Base-by-base conservation (phyloP, 1,139 yeast genomes). In the Spathaspora jeffriesii region DNA sequence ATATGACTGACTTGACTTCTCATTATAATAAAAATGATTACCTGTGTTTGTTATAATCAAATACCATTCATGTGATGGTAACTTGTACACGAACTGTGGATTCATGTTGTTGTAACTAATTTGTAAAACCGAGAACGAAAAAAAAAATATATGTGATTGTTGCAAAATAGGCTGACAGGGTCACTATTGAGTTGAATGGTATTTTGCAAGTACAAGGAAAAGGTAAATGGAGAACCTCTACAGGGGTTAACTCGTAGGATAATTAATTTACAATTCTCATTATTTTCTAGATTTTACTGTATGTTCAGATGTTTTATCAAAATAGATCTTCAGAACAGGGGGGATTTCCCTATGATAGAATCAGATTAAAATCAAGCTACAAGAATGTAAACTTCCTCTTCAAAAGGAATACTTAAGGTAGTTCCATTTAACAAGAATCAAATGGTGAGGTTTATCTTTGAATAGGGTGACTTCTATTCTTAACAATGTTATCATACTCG, bases 11-110 rank as follows among this genome's bases (percentile, higher is more conserved):
- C 52, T 52, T 15, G 56, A 50, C 1, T 27, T 40, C 11, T 50
- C 44, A 51, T 69, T 62, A 50, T 59, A 70, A 55, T 70, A 71
- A 49, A 70, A 71, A 51, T 71, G 77, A 18, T 49, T 41, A 0
- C 62, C 64, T 2, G 52, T 53, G 23, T 62, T 53, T 2, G 72
- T 67, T 15, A 71, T 46, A n/a, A 70, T 60, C 11, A 71, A 51
- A 40, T 60, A 57, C 76, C 75, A 71, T 22, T 34, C 38, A 2
- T 34, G 22, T 53, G 45, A 4, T 36, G 30, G 23, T 28, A 37
- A 22, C 36, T 20, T 18, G 64, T 64, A 5, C 65, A 53, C 7
- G 49, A 49, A 47, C 62, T 60, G 43, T 51, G 55, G 44, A 58
- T 18, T 28, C 34, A 25, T 36, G 32, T 21, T 34, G 18, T 21